Evolutionary conservation across 1,284 basidiomycete species (phyloP).

Genomic region (Neonothopanus nambi): DNA sequence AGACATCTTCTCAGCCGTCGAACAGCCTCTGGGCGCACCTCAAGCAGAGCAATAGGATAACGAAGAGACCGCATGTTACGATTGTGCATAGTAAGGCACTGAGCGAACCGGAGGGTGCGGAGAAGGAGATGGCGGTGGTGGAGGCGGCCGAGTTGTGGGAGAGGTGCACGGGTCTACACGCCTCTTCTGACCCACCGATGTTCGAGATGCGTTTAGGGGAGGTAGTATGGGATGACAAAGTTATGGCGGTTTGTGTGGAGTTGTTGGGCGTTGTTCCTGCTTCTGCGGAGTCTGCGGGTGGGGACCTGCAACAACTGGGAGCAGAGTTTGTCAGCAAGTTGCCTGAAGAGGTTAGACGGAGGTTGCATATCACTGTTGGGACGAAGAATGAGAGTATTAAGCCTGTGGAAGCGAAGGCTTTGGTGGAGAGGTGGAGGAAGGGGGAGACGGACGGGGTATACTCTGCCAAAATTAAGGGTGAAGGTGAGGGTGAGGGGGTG

Average conservation of each 20-base stretch:
- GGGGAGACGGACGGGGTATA: conserved; percentile 34
- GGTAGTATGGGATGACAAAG: conserved; percentile 75
- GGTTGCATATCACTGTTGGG: conserved; percentile 90
- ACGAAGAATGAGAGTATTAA: conserved; percentile 56
- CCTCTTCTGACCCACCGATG: conserved; percentile 43
- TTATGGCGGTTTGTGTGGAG: conserved; percentile 78
- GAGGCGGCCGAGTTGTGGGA: conserved; percentile 69
- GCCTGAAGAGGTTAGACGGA: conserved; percentile 43
- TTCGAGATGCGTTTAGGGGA: conserved; percentile 66
- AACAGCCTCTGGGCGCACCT: conserved; percentile 52
- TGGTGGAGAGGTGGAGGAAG: conserved; percentile 63
- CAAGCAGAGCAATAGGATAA: conserved; percentile 49
- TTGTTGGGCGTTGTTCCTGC: conserved; percentile 43
- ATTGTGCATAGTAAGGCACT: conserved; percentile 74
- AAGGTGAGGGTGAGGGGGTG: conserved; percentile 34
- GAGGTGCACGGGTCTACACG: conserved; percentile 52
- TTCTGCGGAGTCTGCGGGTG: neutral
- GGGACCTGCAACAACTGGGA: conserved; percentile 35
- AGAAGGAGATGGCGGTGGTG: neutral
- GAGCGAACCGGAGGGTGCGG: conserved; percentile 37
- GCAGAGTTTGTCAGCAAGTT: conserved; percentile 51
- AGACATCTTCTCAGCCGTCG: conserved; percentile 32
- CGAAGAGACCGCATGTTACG: conserved; percentile 80
- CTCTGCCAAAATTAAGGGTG: conserved; percentile 34
- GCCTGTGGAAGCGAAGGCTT: conserved; percentile 70